These are phyloP conservation scores for Carpinus fangiana DNA, from an alignment of 306 rosid species.

Conservation along the genomic window DNA sequence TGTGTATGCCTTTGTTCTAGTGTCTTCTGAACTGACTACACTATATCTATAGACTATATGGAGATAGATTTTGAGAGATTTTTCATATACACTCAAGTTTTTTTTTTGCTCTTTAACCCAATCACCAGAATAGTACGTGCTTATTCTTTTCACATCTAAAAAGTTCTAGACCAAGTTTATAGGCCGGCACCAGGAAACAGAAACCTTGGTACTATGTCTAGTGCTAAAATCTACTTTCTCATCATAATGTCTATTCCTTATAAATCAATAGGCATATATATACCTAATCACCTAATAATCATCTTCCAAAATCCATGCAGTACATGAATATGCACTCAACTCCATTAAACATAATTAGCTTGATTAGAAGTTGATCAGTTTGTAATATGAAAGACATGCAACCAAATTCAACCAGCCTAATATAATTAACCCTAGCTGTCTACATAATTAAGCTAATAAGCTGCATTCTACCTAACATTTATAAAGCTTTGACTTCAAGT, in stretches of 20 bases:
- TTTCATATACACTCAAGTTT: neutral
- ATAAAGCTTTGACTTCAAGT: slow-evolving; percentile 8
- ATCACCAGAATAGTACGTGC: neutral
- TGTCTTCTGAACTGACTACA: slow-evolving; percentile 5
- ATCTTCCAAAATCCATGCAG: neutral
- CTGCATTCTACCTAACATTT: neutral
- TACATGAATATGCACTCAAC: neutral
- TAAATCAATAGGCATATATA: too few species aligned
- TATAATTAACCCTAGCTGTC: too few species aligned
- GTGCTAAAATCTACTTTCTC: neutral
- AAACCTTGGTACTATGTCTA: neutral
- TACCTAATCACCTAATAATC: neutral
- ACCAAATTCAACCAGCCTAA: neutral
- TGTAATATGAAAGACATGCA: neutral
- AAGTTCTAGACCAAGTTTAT: slow-evolving; percentile 1
- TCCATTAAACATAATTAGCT: neutral
- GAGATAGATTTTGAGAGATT: neutral
- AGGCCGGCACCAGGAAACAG: neutral
- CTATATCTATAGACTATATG: neutral
- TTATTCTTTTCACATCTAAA: neutral
- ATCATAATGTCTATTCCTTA: too few species aligned
- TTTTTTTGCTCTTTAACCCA: neutral
- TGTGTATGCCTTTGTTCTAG: neutral
- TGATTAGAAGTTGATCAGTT: neutral
- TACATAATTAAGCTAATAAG: neutral